phyloP scores from a whole-genome alignment of 306 rosid species.

The Malus sieversii region DNA sequence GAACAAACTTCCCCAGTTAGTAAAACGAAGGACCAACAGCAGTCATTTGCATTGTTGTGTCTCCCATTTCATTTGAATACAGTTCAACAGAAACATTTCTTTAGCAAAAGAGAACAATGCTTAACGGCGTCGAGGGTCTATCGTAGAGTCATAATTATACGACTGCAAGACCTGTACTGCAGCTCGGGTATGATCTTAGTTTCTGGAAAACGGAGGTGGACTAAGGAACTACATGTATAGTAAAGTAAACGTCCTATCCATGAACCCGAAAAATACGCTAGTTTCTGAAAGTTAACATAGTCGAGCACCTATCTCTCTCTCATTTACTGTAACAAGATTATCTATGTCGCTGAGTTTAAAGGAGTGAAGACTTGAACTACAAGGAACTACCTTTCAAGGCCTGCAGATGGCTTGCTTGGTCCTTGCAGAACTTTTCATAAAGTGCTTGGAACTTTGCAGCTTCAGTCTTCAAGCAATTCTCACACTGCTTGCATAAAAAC shows the following conservation, averaged over 20 bases:
- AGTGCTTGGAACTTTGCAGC: constrained; percentile 66
- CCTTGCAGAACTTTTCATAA: constrained; percentile 69
- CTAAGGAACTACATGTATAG: background rate
- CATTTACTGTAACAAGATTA: no score
- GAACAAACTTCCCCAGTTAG: background rate
- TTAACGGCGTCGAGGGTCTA: background rate
- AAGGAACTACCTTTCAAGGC: constrained; percentile 57
- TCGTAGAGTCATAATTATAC: background rate
- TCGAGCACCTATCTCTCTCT: background rate
- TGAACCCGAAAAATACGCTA: background rate
- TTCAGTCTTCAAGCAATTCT: constrained; percentile 72
- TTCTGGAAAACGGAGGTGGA: background rate
- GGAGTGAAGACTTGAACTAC: background rate
- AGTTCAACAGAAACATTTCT: background rate
- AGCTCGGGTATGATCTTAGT: background rate
- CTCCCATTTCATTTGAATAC: background rate
- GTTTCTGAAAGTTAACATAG: background rate
- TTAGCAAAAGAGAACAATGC: background rate
- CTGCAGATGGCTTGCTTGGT: constrained; percentile 61
- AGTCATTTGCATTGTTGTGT: background rate
- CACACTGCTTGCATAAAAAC: constrained; percentile 49
- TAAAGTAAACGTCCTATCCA: background rate
- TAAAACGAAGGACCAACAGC: no score
- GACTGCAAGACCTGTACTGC: background rate
- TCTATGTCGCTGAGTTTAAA: background rate